phyloP scores from a whole-genome alignment of 129 eudicot genomes.

The Rutidosis leptorrhynchoides region DNA sequence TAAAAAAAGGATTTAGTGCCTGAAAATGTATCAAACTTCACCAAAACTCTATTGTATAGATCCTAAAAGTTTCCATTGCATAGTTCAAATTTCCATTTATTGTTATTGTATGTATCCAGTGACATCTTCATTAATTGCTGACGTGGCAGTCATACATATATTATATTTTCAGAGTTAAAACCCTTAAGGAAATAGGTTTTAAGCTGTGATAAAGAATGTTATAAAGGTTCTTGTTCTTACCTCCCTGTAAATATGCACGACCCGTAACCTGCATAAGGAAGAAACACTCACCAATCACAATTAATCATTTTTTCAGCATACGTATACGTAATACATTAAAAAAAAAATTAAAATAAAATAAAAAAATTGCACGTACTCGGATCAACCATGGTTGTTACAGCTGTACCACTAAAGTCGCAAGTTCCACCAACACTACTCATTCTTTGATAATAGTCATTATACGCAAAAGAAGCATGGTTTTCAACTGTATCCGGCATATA shows the following conservation, averaged over 20 bases:
- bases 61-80: not conserved
- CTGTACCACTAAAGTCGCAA: conserved; percentile 84
- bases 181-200: not conserved
- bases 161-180: not conserved
- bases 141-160: not conserved
- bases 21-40: not conserved
- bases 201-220: not conserved
- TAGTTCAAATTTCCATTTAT: not conserved
- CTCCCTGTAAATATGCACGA: conserved; percentile 82
- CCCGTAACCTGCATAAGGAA: conserved; percentile 60
- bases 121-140: not conserved
- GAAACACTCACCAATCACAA: too few species aligned
- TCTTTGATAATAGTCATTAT: conserved; percentile 78
- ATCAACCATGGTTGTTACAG: conserved; percentile 48
- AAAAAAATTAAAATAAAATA: too few species aligned
- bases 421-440: conserved; percentile 73
- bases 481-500: conserved; percentile 63
- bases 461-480: conserved; percentile 85
- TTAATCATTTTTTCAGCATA: not conserved
- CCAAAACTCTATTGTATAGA: not conserved
- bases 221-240: conserved; percentile 34
- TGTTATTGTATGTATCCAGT: not conserved
- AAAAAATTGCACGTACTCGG: conserved; percentile 59
- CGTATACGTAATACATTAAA: not conserved
- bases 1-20: not conserved